Evolutionary conservation across 164 flowering plant genomes (phyloP), one percentile per base, ranked within the genome.

Genomic region (Nymphaea thermarum): DNA sequence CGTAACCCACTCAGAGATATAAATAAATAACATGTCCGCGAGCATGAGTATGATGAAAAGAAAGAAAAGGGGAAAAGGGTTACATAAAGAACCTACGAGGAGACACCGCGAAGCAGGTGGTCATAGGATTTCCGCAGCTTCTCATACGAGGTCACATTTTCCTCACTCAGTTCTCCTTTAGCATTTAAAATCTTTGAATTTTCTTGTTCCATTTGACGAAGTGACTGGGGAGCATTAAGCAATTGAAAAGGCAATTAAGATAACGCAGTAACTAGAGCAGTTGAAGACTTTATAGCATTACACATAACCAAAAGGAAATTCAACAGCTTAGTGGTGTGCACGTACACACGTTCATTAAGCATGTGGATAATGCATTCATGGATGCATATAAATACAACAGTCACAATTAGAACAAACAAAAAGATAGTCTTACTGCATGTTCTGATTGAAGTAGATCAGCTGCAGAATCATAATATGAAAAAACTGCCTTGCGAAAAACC

Each of bases 161-260:
- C 99, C 57, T 94, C 99, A 65, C 89, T 91, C 41, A 94, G 90
- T 77, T 94, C 99, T 69, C 99, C 98, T 78, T 91, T 94, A 36
- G 97, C 93, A 86, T 85, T 88, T 62, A 94, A 75, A 64, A 88
- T 89, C 80, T 90, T 94, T 2, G 93, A 81, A 76, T 94, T 94
- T 67, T 94, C 99, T 71, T 86, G 84, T 77, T 94, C 99, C 97
- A 91, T 77, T 72, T 85, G 96, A 65, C 88, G 91, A 74, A 94
- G 93, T 62, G 91, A 80, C 99, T 94, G 77, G 42, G 47, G 62
- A 71, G 65, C 11, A 72, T n/a, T 41, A 17, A 60, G 66, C 63
- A 51, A 45, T 42, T 64, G 47, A 36, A 6, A 60, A 18, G 44
- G 43, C 6, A 60, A 5, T 4, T 10, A 14, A 60, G 12, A 62